phyloP scores from a whole-genome alignment of 306 rosid genomes.

The Casuarina equisetifolia region DNA sequence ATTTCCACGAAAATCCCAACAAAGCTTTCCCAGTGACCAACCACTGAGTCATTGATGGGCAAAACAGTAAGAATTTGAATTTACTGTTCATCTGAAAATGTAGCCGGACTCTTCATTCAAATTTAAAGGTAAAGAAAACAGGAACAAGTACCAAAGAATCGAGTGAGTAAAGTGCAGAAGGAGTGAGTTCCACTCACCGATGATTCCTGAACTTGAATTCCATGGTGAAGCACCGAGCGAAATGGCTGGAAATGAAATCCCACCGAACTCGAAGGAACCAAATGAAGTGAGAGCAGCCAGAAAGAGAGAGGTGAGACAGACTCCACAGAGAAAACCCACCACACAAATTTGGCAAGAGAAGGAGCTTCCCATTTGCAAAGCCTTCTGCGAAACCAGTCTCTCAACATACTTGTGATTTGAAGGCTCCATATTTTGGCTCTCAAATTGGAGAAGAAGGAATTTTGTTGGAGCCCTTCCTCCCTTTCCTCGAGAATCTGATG shows the following conservation, averaged over 20 bases:
- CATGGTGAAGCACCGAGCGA: conserved; percentile 39
- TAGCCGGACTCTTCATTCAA: not conserved
- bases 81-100: not conserved
- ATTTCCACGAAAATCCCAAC: conserved; percentile 19
- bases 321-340: conserved; percentile 82
- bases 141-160: not conserved
- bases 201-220: conserved; percentile 44
- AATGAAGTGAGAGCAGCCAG: conserved; percentile 78
- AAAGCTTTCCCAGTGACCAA: conserved; percentile 9
- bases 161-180: not conserved
- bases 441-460: not conserved
- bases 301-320: conserved; percentile 72
- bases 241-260: conserved; percentile 50
- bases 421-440: conserved; percentile 43
- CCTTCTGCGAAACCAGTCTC: conserved; percentile 78
- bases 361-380: conserved; percentile 80
- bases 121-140: not conserved
- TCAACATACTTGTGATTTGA: conserved; percentile 61
- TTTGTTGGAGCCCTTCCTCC: not conserved
- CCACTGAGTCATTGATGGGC: conserved; percentile 5
- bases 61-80: conserved; percentile 20
- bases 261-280: conserved; percentile 57
- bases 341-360: conserved; percentile 89
- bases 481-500: conserved; percentile 19
- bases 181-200: conserved; percentile 49